Evolutionary conservation across 345 rosid species (phyloP).

Genomic region (Boechera retrofracta): DNA sequence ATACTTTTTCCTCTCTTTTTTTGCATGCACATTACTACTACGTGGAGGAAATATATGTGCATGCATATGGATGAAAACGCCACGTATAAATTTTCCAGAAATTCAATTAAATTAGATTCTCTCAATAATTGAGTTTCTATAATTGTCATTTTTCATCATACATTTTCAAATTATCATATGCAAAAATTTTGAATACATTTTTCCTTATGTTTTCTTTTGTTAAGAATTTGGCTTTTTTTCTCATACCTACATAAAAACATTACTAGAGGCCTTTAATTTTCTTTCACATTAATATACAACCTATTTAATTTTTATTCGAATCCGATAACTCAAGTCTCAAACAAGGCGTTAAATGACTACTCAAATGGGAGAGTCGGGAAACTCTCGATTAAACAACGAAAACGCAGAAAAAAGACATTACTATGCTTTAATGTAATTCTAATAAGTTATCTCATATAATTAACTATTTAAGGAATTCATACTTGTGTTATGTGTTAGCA

Average conservation of each 20-base stretch:
- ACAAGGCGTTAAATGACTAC: not conserved
- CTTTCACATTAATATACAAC: not conserved
- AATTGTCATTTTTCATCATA: not conserved
- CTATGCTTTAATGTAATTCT: too few relatives aligned
- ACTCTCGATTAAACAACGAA: not conserved
- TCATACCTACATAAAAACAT: not conserved
- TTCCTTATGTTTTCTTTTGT: not conserved
- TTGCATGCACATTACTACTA: constrained; percentile 18
- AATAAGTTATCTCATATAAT: too few relatives aligned
- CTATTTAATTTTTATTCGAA: not conserved
- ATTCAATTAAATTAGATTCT: not conserved
- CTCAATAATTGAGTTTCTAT: not conserved
- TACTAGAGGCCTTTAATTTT: not conserved
- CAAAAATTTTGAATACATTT: not conserved
- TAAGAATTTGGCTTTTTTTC: not conserved
- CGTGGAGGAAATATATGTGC: constrained; percentile 28
- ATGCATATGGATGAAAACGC: constrained; percentile 33
- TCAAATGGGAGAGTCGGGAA: not conserved
- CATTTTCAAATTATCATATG: not conserved
- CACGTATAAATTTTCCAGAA: constrained; percentile 21
- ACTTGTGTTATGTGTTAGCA: too few relatives aligned
- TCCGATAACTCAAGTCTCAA: not conserved
- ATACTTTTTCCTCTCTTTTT: not conserved
- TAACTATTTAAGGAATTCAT: too few relatives aligned
- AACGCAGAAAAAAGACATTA: too few relatives aligned